Conservation (phyloP, 2,329 filamentous ascomycete genomes). For the Apiospora phragmitis region DNA sequence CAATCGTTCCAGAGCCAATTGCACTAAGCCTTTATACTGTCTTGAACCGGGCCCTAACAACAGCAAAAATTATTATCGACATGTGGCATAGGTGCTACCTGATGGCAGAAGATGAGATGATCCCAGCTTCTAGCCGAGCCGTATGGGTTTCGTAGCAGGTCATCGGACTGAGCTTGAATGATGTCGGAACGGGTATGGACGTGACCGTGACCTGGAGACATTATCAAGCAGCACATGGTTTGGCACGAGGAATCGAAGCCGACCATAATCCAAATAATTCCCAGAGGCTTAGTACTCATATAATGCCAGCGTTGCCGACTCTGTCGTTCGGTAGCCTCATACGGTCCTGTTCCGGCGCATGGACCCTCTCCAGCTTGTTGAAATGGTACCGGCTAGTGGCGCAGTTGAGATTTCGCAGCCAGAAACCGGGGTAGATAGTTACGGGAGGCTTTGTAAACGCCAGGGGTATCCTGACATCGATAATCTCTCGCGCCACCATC, state of each 20-base stretch:
- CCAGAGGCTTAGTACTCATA: too few relatives aligned
- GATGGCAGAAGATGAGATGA: too few relatives aligned
- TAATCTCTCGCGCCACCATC: background rate
- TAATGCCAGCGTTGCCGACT: background rate
- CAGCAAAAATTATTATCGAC: too few relatives aligned
- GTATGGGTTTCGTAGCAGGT: too few relatives aligned
- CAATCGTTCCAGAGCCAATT: too few relatives aligned
- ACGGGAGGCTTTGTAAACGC: background rate
- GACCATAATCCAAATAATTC: background rate
- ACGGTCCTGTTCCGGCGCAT: accelerated
- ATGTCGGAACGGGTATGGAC: too few relatives aligned
- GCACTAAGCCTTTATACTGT: too few relatives aligned
- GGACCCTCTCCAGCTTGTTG: background rate
- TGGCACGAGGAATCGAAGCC: background rate
- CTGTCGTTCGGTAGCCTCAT: background rate
- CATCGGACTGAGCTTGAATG: too few relatives aligned
- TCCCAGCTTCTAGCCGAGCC: too few relatives aligned
- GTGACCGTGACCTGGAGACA: too few relatives aligned
- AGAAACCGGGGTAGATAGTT: background rate
- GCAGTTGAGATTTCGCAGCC: background rate
- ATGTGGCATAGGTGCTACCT: too few relatives aligned
- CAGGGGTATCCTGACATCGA: background rate
- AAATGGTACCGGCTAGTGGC: background rate
- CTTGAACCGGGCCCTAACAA: too few relatives aligned
- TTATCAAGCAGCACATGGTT: background rate